Conservation (phyloP, 805 yeast genomes). For the Yamadazyma kitorensis region DNA sequence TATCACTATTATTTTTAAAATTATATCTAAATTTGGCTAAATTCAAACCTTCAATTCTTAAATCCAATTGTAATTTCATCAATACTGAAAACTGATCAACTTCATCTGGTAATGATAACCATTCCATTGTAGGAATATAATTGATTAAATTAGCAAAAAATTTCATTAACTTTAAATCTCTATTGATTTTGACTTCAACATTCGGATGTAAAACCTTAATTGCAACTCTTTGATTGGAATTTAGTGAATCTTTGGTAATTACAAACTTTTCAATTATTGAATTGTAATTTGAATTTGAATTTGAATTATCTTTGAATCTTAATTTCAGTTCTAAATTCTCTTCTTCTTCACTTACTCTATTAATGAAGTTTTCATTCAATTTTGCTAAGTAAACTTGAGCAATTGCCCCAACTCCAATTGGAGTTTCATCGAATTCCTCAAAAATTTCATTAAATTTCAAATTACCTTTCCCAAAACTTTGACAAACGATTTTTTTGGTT, state of each 20-base stretch:
- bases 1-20: slow-evolving; percentile 54
- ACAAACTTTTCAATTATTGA: slow-evolving; percentile 30
- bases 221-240: slow-evolving; percentile 65
- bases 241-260: slow-evolving; percentile 33
- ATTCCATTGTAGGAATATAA: slow-evolving; percentile 88
- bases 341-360: slow-evolving; percentile 29
- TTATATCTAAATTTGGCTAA: slow-evolving; percentile 67
- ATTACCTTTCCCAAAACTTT: slow-evolving; percentile 49
- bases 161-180: slow-evolving; percentile 83
- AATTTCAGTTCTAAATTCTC: slow-evolving; percentile 16
- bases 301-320: slow-evolving; percentile 11
- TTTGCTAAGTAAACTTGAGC: slow-evolving; percentile 90
- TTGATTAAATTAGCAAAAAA: slow-evolving; percentile 73
- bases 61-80: slow-evolving; percentile 86
- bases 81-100: slow-evolving; percentile 82
- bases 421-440: slow-evolving; percentile 69
- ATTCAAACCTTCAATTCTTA: slow-evolving; percentile 86
- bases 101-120: slow-evolving; percentile 94
- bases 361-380: slow-evolving; percentile 44
- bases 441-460: slow-evolving; percentile 70
- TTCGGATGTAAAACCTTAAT: slow-evolving; percentile 90
- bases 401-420: slow-evolving; percentile 97
- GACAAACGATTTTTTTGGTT: slow-evolving; percentile 57
- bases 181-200: slow-evolving; percentile 64
- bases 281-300: slow-evolving; percentile 11